Percentiles rank a stretch among this genome's conserved stretches.
Conservation (phyloP, 2,329 filamentous ascomycete genomes). For the Fusarium coffeatum region DNA sequence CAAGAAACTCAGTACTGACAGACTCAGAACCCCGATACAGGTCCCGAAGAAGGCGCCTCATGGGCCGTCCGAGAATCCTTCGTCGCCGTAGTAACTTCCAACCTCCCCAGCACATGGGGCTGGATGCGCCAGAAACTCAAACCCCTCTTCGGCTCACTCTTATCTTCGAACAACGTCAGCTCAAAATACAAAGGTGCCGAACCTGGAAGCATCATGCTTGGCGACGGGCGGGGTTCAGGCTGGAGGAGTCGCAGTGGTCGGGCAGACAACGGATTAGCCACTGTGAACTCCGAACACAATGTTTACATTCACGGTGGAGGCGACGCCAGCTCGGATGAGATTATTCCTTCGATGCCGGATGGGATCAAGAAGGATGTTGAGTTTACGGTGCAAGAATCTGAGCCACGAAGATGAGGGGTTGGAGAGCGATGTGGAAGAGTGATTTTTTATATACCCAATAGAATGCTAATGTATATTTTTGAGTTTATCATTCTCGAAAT, state of each 20-base stretch:
- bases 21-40: conserved; percentile 50
- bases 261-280: conserved; percentile 4
- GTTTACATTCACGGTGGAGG: conserved; percentile 36
- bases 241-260: conserved; percentile 35
- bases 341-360: conserved; percentile 12
- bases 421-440: too few relatives aligned
- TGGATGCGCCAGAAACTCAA: conserved; percentile 44
- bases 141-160: conserved; percentile 41
- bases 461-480: not conserved
- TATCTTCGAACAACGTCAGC: conserved; percentile 36
- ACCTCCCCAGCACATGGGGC: conserved; percentile 51
- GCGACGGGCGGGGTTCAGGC: conserved; percentile 22
- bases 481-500: not conserved
- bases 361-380: conserved; percentile 40
- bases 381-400: conserved; percentile 31
- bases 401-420: not conserved
- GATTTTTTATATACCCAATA: not conserved
- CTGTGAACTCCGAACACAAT: not conserved
- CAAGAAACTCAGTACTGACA: not conserved
- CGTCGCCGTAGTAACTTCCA: conserved; percentile 54
- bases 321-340: conserved; percentile 39
- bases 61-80: conserved; percentile 56
- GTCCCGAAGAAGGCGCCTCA: conserved; percentile 49
- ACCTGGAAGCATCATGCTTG: conserved; percentile 43
- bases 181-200: conserved; percentile 37